These are phyloP conservation scores for Dalbergia oliveri DNA, from an alignment of 306 rosid species.

Conservation along the genomic window DNA sequence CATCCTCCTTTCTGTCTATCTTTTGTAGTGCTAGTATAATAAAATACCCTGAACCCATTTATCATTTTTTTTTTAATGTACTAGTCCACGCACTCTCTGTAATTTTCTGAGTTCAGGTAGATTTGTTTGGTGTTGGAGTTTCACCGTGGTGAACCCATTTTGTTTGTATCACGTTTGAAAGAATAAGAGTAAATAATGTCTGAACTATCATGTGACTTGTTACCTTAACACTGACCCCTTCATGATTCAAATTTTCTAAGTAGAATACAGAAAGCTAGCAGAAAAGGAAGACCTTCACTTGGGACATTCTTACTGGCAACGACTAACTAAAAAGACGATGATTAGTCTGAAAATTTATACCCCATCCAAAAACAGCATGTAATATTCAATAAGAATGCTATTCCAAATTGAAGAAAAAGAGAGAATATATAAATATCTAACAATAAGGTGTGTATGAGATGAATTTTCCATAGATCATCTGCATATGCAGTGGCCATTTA, in stretches of 20 bases:
- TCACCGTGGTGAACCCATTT: background rate
- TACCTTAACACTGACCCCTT: background rate
- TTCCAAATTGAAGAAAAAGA: background rate
- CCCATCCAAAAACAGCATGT: background rate
- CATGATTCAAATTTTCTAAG: background rate
- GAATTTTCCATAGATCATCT: no score
- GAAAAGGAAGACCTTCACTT: background rate
- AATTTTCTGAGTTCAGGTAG: constrained; percentile 23
- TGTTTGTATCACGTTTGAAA: constrained; percentile 28
- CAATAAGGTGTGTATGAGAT: no score
- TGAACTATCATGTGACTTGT: background rate
- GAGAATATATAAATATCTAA: no score
- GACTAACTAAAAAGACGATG: background rate
- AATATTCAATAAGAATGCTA: background rate
- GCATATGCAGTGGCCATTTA: no score
- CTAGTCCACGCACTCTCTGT: background rate
- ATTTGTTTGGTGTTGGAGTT: constrained; percentile 28
- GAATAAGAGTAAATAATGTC: constrained; percentile 32
- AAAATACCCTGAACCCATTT: constrained; percentile 8
- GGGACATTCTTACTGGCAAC: background rate
- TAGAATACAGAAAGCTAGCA: background rate
- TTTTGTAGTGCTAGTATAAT: constrained; percentile 26
- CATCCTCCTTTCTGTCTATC: constrained; percentile 41
- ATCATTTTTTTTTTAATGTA: background rate
- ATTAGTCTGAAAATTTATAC: constrained; percentile 7